Evolutionary conservation across 2,329 filamentous ascomycete species (phyloP), one percentile per base, ranked within the genome.

Genomic region (Fusarium verticillioides): DNA sequence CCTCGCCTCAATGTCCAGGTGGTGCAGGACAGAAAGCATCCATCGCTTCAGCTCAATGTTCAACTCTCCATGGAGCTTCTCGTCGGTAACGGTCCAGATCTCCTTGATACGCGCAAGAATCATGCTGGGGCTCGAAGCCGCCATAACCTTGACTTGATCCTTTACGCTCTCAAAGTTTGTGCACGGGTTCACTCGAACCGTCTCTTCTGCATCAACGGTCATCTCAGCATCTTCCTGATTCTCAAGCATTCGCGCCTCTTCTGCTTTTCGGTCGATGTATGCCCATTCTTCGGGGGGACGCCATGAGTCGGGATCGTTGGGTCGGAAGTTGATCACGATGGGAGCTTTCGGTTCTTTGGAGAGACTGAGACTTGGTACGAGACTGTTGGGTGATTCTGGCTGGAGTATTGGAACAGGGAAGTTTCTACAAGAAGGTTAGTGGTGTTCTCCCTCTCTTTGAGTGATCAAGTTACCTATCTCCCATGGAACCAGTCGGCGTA

Each of bases 11-110:
- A 84, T 83, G 42, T 84, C 85, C 75, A 85, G 83, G 70, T 82
- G 83, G 69, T 86, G 84, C 59, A 93, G 81, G 2, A 85, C 85
- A 34, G 87, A 90, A 39, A 91, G 82, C 82, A 94, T 87, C 89
- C 89, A 91, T 30, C 70, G 70, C 74, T 89, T 88, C 76, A 88
- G 88, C 69, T 88, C 86, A 53, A 88, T 82, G 64, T 88, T 87
- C 8, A 88, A 75, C 57, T 74, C 69, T 4, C 47, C 36, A 4
- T 70, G 62, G 4, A 69, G 57, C 5, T 62, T 72, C 21, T 69
- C 53, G 18, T 73, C 72, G 2, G 61, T 66, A 4, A 66, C 63
- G 26, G 39, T 65, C 75, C 70, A 77, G 11, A 77, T 65, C 23
- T 71, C 85, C 37, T 86, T 88, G 42, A 92, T 82, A 8, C 89